Evolutionary conservation across 768 basidiomycete genomes (phyloP), one percentile per base, ranked within the genome.

Genomic region (Dacryopinax spathularia): DNA sequence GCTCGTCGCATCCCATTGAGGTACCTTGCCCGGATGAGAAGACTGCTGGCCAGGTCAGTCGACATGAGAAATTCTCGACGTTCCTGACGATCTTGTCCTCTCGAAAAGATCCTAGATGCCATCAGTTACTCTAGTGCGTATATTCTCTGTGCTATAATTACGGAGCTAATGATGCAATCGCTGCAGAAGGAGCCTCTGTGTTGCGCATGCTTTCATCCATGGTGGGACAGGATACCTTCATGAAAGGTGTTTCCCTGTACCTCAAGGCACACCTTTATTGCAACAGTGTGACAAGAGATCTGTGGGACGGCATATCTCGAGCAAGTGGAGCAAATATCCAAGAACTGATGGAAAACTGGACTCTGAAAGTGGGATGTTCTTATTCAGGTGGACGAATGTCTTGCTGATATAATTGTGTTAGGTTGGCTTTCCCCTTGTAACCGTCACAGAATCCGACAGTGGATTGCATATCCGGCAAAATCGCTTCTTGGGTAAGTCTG

Each of bases 1-100:
- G 84, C 9, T 91, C 90, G 20, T 91, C 89, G 10, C 94, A 98
- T 73, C 89, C 95, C 1, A 88, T 98, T 68, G 91, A 97, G 72
- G 90, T 95, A 29, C 85, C 87, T 15, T 91, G 88, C 70, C 88
- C 86, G 0, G 90, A 94, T 71, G 87, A 89, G 9, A 87, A 88
- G 70, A 81, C 86, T 68, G 89, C 91, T 70, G 87, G 86, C 69
- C 86, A 36, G 18, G 35, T 36, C 10, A 9, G 35, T 36, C 18
- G 9, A 36, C 35, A 9, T 36, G 10, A 9, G 9, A 9, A 36
- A 36, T 36, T 9, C 18, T 36, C 18, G 10, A 9, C 35, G 18
- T 18, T 36, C 18, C 35, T 36, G 35, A 36, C 9, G 18, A 36
- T 18, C 18, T 9, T 36, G 16, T 22, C 5, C 16, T 22, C 35